Conservation (phyloP, 139 green algal genomes). For the Chlamydomonas sphaeroides region DNA sequence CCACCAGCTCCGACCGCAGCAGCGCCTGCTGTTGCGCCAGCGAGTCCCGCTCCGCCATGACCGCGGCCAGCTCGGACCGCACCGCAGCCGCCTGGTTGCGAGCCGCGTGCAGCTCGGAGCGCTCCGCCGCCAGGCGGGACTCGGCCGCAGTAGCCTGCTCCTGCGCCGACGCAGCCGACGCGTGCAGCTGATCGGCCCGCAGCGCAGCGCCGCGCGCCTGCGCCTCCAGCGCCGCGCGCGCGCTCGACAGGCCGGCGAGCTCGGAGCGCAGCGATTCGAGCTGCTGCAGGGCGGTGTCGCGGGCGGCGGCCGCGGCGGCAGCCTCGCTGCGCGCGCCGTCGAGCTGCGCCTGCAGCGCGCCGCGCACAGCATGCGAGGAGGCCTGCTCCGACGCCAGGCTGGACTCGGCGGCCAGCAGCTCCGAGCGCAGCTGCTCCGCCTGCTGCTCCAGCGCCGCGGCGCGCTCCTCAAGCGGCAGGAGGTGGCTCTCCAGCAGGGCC, state of each 20-base stretch:
- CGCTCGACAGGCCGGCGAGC: background rate
- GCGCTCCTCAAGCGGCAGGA: slow-evolving; percentile 21
- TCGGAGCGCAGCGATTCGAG: background rate
- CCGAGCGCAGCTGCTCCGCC: slow-evolving; percentile 6
- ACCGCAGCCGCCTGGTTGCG: slow-evolving; percentile 13
- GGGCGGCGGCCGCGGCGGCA: background rate
- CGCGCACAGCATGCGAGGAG: background rate
- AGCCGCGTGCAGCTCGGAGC: background rate
- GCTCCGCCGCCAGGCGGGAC: slow-evolving; percentile 6
- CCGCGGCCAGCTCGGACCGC: slow-evolving; percentile 1
- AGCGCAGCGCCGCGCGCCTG: background rate
- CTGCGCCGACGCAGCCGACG: background rate
- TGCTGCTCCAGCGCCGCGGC: slow-evolving; percentile 6
- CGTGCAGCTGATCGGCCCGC: background rate
- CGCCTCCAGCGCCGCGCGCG: background rate
- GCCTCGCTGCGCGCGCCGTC: background rate
- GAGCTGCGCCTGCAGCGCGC: background rate
- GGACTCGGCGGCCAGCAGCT: background rate
- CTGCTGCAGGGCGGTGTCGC: background rate
- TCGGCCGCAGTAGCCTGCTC: background rate
- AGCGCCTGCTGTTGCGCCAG: background rate
- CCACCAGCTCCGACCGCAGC: background rate
- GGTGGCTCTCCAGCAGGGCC: background rate
- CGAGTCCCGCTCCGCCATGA: slow-evolving; percentile 11
- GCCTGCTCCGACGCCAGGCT: background rate